These are phyloP conservation scores for Hypseocharis bilobata DNA, from an alignment of 441 rosid species.

Conservation along the genomic window DNA sequence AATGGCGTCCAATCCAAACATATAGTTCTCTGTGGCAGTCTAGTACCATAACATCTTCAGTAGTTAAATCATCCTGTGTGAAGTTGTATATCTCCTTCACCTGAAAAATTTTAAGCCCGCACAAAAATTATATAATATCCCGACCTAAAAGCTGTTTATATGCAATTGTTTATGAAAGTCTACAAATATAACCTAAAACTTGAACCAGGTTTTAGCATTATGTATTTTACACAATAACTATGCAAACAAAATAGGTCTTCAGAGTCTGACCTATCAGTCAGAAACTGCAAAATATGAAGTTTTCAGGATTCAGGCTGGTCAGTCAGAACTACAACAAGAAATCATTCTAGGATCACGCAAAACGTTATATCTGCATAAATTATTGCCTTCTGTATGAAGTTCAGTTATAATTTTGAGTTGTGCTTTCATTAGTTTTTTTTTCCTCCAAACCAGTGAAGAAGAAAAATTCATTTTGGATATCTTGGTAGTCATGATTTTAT, in stretches of 20 bases:
- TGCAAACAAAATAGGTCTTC: background rate
- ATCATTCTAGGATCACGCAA: background rate
- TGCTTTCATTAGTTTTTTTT: no score
- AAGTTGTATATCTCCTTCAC: constrained; percentile 77
- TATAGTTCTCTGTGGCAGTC: constrained; percentile 63
- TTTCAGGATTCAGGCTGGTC: background rate
- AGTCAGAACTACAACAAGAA: background rate
- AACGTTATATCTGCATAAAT: background rate
- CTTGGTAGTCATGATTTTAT: no score
- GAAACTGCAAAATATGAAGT: background rate
- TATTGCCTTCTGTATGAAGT: no score
- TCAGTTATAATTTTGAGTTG: no score
- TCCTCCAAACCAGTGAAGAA: no score
- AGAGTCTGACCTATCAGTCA: background rate
- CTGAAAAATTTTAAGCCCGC: constrained; percentile 30
- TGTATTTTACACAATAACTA: background rate
- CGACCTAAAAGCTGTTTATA: background rate
- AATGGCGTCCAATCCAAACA: constrained; percentile 75
- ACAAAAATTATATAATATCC: background rate
- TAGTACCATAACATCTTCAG: constrained; percentile 70
- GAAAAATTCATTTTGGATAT: no score
- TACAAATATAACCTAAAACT: background rate
- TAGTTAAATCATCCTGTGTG: constrained; percentile 80
- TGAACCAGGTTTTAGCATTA: background rate
- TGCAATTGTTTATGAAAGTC: background rate